Evolutionary conservation across 2,329 filamentous ascomycete genomes (phyloP).

Genomic region (Alternaria brassicae): DNA sequence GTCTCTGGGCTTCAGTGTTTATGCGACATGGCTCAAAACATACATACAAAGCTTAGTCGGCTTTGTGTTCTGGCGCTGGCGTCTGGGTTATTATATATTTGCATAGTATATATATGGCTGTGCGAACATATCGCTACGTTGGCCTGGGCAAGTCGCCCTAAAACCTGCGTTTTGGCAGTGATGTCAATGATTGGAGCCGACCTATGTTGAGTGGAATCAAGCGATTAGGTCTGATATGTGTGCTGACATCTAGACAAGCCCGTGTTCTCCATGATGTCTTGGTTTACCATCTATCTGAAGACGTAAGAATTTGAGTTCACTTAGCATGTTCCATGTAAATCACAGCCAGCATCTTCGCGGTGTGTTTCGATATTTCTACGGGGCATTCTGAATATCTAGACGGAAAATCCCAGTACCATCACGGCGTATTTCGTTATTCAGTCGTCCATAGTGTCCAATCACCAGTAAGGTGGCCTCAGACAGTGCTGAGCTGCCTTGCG

Average conservation of each 20-base stretch:
- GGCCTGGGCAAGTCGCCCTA: slow-evolving; percentile 1
- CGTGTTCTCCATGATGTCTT: not conserved
- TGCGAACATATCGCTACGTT: slow-evolving; percentile 3
- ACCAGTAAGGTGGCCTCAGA: not conserved
- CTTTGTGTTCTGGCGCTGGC: slow-evolving; percentile 17
- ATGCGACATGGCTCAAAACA: not conserved
- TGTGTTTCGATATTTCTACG: not conserved
- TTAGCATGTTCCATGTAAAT: not conserved
- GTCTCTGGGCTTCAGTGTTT: slow-evolving; percentile 6
- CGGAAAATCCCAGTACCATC: not conserved
- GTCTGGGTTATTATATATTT: slow-evolving; percentile 7
- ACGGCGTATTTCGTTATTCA: not conserved
- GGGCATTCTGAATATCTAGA: not conserved
- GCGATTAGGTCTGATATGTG: not conserved
- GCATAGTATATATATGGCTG: slow-evolving; percentile 9
- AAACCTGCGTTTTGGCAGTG: not conserved
- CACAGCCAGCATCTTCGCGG: not conserved
- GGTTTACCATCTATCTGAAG: not conserved
- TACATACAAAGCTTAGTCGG: not conserved
- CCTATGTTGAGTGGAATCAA: not conserved
- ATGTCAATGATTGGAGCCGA: not conserved
- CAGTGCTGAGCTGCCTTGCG: not conserved
- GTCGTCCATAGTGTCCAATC: not conserved
- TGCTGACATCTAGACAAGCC: not conserved
- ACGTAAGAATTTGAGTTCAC: not conserved